Conservation (phyloP, 1,139 yeast species). For the Magnusiomyces paraingens region DNA sequence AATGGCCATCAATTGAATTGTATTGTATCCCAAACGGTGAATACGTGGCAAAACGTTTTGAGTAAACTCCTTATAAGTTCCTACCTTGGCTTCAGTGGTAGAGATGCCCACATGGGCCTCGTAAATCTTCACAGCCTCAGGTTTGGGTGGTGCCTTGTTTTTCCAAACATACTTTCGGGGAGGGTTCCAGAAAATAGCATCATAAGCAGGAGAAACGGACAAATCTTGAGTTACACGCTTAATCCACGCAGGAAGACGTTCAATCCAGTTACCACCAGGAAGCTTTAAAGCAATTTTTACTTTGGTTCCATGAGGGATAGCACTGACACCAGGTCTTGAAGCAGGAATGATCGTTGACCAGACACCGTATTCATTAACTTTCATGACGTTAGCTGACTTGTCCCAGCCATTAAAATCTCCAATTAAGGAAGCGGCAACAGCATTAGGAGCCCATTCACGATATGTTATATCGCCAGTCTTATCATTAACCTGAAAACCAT, state of each 20-base stretch:
- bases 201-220: conserved; percentile 53
- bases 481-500: conserved; percentile 66
- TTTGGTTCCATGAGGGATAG: conserved; percentile 75
- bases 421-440: conserved; percentile 60
- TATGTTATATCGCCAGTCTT: conserved; percentile 50
- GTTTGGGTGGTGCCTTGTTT: conserved; percentile 52
- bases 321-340: conserved; percentile 43
- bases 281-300: conserved; percentile 66
- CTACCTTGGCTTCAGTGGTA: conserved; percentile 79
- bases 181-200: conserved; percentile 94
- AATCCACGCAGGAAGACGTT: conserved; percentile 87
- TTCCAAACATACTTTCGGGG: conserved; percentile 51
- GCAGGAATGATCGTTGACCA: conserved; percentile 55
- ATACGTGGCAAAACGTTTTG: conserved; percentile 75
- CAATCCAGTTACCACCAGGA: conserved; percentile 64
- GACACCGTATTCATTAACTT: conserved; percentile 53
- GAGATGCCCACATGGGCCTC: conserved; percentile 98
- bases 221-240: conserved; percentile 67
- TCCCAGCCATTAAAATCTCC: conserved; percentile 93
- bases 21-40: conserved; percentile 77
- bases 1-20: conserved; percentile 93
- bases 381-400: conserved; percentile 49
- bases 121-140: conserved; percentile 66
- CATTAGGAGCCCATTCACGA: conserved; percentile 89
- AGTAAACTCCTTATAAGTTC: conserved; percentile 81